phyloP scores from a whole-genome alignment of 805 yeast species.

The Martiniozyma abietophila region DNA sequence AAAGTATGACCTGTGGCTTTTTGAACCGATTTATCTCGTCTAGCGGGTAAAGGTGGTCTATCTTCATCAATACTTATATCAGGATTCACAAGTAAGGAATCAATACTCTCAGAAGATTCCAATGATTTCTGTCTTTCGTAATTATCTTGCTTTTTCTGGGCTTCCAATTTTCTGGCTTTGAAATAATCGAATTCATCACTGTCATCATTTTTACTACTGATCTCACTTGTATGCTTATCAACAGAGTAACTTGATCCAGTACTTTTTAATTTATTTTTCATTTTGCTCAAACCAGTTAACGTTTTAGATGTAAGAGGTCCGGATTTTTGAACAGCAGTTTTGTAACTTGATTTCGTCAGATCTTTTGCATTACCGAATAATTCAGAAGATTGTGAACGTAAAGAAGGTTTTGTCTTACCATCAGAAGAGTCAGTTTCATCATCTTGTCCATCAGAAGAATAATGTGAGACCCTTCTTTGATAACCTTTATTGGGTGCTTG shows the following conservation, averaged over 20 bases:
- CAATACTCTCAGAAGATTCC: too few species aligned
- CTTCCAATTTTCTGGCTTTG: not conserved
- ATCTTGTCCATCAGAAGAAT: constrained; percentile 3
- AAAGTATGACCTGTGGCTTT: constrained; percentile 5
- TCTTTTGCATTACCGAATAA: constrained; percentile 8
- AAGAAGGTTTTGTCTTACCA: not conserved
- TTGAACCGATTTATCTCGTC: constrained; percentile 11
- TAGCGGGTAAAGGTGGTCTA: constrained; percentile 19
- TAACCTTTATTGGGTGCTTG: not conserved
- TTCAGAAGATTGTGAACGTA: constrained; percentile 7
- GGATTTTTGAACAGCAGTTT: constrained; percentile 10
- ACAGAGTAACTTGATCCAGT: constrained; percentile 4
- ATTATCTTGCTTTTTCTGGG: constrained; percentile 1
- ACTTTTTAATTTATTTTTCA: constrained; percentile 10
- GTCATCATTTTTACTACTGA: constrained; percentile 5
- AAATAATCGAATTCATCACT: constrained; percentile 3
- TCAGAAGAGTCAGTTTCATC: constrained; percentile 1
- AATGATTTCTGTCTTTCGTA: too few species aligned
- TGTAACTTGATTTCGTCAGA: constrained; percentile 10
- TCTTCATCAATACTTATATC: constrained; percentile 18
- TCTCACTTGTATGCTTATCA: not conserved
- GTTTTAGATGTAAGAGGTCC: constrained; percentile 11
- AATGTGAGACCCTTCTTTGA: not conserved
- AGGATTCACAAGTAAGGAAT: too few species aligned
- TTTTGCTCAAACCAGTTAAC: constrained; percentile 7